Evolutionary conservation across 352 stramenopile species (phyloP).

Genomic region (Aphanomyces cochlioides): DNA sequence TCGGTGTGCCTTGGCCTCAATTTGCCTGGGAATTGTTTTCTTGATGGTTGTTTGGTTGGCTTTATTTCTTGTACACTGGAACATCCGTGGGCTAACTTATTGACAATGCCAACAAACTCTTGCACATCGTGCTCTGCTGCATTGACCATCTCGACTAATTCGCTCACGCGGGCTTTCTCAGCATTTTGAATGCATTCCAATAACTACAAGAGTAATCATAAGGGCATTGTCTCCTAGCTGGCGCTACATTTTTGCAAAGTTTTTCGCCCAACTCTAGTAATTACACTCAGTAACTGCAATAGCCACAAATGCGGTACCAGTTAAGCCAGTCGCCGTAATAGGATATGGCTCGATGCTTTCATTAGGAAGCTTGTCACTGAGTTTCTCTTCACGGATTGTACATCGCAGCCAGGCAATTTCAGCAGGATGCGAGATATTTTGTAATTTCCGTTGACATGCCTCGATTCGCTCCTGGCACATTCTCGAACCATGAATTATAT

Average conservation of each 20-base stretch:
- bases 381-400: slow-evolving; percentile 15
- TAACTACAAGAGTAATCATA: slow-evolving; percentile 4
- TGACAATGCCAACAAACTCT: slow-evolving; percentile 5
- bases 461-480: slow-evolving; percentile 47
- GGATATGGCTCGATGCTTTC: background rate
- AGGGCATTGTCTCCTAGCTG: background rate
- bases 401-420: slow-evolving; percentile 29
- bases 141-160: slow-evolving; percentile 19
- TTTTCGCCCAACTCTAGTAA: background rate
- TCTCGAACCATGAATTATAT: background rate
- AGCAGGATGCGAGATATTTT: slow-evolving; percentile 31
- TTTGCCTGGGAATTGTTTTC: background rate
- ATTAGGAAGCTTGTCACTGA: background rate
- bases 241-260: background rate
- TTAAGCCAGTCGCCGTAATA: slow-evolving; percentile 18
- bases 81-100: slow-evolving; percentile 9
- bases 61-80: slow-evolving; percentile 6
- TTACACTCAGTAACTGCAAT: background rate
- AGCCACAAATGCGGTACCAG: background rate
- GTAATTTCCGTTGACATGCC: slow-evolving; percentile 44
- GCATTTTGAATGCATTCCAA: background rate
- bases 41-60: background rate
- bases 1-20: slow-evolving; percentile 19
- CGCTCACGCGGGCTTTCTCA: slow-evolving; percentile 17
- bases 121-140: slow-evolving; percentile 26